Evolutionary conservation across 805 yeast genomes (phyloP), one percentile per base, ranked within the genome.

Genomic region (Lachancea dasiensis): DNA sequence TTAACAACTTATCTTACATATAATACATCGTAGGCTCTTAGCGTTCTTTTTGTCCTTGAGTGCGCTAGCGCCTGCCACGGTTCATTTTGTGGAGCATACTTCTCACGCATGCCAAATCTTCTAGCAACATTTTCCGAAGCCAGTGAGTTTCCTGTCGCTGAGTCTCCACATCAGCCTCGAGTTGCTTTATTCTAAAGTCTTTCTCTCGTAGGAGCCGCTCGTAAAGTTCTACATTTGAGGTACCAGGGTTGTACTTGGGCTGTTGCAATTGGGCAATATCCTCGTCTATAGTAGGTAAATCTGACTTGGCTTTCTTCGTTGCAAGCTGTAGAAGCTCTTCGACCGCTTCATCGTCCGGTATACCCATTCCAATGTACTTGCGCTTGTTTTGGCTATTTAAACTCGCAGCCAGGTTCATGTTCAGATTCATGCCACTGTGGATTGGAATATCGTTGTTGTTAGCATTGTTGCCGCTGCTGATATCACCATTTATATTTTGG

Each of bases 51-150:
- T n/a, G n/a, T n/a, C n/a, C n/a, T n/a, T 15, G 17, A 25, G n/a
- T 29, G 24, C 4, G 31, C 21, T 17, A 30, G 4, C 25, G 25
- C 3, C 33, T 23, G 13, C 15, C n/a, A 10, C 33, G 33, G 25
- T 16, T 19, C 6, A 52, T 44, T 35, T 56, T 56, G 15, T 51
- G 50, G 8, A 58, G 36, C 39, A 58, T 41, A 35, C 61, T 54
- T 43, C 63, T 40, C 3, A 60, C 51, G 44, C 59, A 54, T 4
- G 61, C 63, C 61, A 60, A 52, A 34, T 60, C 64, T 38, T 60
- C 64, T 25, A 58, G 55, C 18, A 60, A 42, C 60, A 60, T 54
- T 36, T 60, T 60, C 30, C 61, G 52, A 27, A 60, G 39, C 64
- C 64, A 60, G 27, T 50, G 52, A 2, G 60, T 56, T 35, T 60